Conservation (phyloP, 1,284 basidiomycete species). For the Tilletia horrida region DNA sequence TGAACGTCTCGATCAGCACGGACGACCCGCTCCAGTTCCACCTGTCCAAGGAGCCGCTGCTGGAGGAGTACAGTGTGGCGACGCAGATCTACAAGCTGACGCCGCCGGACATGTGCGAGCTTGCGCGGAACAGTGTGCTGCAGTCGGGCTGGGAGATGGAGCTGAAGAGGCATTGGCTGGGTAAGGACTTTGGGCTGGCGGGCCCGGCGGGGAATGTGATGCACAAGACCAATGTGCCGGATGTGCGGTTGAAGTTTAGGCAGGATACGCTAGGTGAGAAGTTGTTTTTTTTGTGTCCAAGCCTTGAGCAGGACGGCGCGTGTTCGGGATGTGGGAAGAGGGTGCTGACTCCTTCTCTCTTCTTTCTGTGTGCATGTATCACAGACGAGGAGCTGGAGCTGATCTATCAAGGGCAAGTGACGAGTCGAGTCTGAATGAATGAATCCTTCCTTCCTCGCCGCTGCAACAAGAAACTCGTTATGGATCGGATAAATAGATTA, state of each 20-base stretch:
- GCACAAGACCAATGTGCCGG: constrained; percentile 79
- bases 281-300: no score
- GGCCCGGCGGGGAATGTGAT: constrained; percentile 50
- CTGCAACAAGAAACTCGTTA: no score
- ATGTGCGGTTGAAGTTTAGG: constrained; percentile 81
- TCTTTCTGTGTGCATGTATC: background rate
- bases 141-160: constrained; percentile 99
- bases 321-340: no score
- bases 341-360: background rate
- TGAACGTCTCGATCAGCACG: constrained; percentile 95
- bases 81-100: constrained; percentile 61
- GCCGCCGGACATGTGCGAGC: constrained; percentile 66
- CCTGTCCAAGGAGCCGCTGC: constrained; percentile 68
- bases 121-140: constrained; percentile 90
- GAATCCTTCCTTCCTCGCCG: no score
- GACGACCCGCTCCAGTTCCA: constrained; percentile 70
- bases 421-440: background rate
- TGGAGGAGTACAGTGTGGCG: constrained; percentile 97
- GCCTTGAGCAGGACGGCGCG: no score
- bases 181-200: constrained; percentile 72
- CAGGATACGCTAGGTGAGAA: constrained; percentile 76
- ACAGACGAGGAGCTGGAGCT: constrained; percentile 16
- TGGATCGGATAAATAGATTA: no score
- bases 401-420: constrained; percentile 9
- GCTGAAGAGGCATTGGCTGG: constrained; percentile 82